Conservation (phyloP, 1,284 basidiomycete genomes). For the Hemileia vastatrix region DNA sequence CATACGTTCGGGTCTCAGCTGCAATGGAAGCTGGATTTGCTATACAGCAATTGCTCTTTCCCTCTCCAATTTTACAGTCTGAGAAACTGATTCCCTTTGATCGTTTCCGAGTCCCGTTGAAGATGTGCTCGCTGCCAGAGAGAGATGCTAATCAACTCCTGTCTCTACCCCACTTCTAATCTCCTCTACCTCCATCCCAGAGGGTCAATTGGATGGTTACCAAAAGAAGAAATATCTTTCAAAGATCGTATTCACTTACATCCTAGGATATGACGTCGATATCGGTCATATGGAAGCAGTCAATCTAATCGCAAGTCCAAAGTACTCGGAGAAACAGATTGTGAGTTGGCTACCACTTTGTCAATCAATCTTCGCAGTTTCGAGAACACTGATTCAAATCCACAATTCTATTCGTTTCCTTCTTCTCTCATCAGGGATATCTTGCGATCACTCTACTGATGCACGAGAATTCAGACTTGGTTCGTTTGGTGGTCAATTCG, state of each 20-base stretch:
- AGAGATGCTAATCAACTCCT: no score
- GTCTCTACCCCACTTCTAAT: neutral
- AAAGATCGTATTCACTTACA: conserved; percentile 43
- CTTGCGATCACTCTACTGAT: conserved; percentile 40
- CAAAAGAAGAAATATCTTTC: conserved; percentile 43
- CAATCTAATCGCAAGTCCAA: conserved; percentile 37
- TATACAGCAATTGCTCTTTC: neutral
- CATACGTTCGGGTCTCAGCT: no score
- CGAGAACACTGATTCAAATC: no score
- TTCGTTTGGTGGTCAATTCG: conserved; percentile 35
- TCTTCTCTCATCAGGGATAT: conserved; percentile 29
- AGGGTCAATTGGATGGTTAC: conserved; percentile 40
- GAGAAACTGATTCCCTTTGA: conserved; percentile 1
- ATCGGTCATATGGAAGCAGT: conserved; percentile 41
- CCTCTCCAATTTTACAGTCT: neutral
- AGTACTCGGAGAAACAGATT: conserved; percentile 44
- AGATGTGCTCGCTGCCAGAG: no score
- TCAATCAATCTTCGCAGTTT: no score
- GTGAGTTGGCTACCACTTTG: conserved; percentile 13
- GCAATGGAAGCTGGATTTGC: neutral
- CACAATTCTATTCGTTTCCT: no score
- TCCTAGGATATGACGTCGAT: conserved; percentile 41
- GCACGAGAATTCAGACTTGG: conserved; percentile 39
- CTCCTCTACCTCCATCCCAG: conserved; percentile 7
- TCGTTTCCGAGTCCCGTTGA: no score